Percentiles rank a stretch among this genome's conserved stretches.
Evolutionary conservation across 768 basidiomycete genomes (phyloP).

Genomic region (Leccinum pellstonianum): DNA sequence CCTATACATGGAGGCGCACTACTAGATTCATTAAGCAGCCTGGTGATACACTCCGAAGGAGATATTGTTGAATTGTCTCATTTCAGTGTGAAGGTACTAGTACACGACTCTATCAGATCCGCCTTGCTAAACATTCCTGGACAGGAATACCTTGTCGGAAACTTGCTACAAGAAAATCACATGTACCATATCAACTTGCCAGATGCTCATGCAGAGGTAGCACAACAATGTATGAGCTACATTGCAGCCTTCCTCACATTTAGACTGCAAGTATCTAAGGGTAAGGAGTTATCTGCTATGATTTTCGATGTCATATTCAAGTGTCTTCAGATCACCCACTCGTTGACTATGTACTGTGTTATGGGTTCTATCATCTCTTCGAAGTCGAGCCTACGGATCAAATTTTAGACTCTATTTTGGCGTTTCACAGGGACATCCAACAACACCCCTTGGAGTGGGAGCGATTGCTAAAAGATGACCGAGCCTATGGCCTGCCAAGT

Average conservation of each 20-base stretch:
- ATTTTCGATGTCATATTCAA: neutral
- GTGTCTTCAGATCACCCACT: neutral
- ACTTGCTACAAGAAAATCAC: neutral
- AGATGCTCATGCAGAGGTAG: neutral
- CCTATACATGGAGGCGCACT: neutral
- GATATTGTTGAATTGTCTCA: neutral
- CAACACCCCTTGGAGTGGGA: neutral
- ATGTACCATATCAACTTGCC: neutral
- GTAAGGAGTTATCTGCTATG: neutral
- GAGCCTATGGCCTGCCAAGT: neutral
- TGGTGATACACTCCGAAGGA: neutral
- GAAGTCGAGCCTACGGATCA: neutral
- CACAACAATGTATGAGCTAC: neutral
- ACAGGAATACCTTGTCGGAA: neutral
- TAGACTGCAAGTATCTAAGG: neutral
- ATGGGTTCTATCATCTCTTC: neutral
- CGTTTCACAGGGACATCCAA: neutral
- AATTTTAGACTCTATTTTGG: neutral
- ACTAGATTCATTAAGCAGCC: neutral
- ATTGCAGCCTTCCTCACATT: neutral
- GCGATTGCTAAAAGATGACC: neutral
- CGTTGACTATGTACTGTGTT: rapidly evolving
- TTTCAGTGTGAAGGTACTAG: neutral
- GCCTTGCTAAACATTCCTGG: neutral
- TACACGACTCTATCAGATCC: neutral